Evolutionary conservation across 164 flowering plant species (phyloP).

Genomic region (Chloranthus sessilifolius): DNA sequence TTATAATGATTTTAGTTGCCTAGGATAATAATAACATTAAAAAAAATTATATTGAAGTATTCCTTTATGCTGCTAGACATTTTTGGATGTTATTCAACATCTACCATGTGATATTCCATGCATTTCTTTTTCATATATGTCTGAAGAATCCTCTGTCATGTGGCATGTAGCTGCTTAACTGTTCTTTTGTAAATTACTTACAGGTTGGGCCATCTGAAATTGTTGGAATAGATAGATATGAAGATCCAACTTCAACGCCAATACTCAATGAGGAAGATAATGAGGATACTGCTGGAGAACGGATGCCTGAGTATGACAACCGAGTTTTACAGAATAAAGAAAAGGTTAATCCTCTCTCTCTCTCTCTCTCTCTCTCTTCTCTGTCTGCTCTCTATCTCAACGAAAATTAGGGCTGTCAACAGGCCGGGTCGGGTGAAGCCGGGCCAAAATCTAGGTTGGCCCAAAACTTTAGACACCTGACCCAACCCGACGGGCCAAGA

Average conservation of each 20-base stretch:
- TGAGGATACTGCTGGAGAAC: constrained; percentile 28
- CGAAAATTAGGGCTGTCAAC: too few species aligned
- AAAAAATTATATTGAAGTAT: background rate
- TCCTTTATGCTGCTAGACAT: background rate
- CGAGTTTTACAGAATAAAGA: constrained; percentile 23
- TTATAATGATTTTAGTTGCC: background rate
- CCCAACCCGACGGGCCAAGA: too few species aligned
- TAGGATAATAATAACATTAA: too few species aligned
- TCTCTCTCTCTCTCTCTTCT: constrained; percentile 7
- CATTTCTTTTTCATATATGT: background rate
- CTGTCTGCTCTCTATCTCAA: too few species aligned
- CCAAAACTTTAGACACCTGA: too few species aligned
- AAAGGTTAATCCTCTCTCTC: constrained; percentile 31
- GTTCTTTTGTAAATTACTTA: constrained; percentile 8
- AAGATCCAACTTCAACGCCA: constrained; percentile 32
- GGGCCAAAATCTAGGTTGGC: too few species aligned
- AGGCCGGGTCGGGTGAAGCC: too few species aligned
- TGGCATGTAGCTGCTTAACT: background rate
- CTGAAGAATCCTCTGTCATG: background rate
- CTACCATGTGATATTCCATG: background rate
- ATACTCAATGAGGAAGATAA: constrained; percentile 26
- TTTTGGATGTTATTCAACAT: constrained; percentile 1
- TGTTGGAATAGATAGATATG: constrained; percentile 45
- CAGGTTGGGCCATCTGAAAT: constrained; percentile 84
- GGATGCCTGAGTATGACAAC: constrained; percentile 22